Conservation (phyloP, 306 rosid genomes). For the Inga leiocalycina region DNA sequence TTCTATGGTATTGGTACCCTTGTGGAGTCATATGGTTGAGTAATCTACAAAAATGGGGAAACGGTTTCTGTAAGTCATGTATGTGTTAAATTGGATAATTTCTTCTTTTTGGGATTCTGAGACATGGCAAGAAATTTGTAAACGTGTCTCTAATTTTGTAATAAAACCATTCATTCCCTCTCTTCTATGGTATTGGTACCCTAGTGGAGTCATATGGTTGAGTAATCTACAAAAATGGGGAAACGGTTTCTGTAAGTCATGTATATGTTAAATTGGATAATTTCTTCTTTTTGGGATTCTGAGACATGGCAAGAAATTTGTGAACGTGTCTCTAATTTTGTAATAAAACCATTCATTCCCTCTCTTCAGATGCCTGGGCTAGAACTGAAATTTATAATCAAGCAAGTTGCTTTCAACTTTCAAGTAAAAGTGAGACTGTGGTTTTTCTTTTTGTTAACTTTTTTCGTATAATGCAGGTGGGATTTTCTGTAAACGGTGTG, state of each 20-base stretch:
- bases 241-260: background rate
- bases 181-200: background rate
- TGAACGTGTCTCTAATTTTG: background rate
- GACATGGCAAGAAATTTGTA: background rate
- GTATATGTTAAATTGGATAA: background rate
- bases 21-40: background rate
- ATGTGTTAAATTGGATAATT: background rate
- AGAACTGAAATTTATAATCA: background rate
- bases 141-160: background rate
- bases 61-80: background rate
- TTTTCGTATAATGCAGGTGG: conserved; percentile 43
- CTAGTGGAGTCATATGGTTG: too few relatives aligned
- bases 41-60: background rate
- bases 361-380: background rate
- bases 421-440: background rate
- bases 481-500: conserved; percentile 74
- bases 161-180: background rate
- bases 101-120: background rate
- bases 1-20: background rate
- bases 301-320: background rate
- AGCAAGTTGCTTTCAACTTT: background rate
- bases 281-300: background rate
- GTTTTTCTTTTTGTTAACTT: background rate
- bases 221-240: background rate
- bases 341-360: background rate